Conservation (phyloP, 2,329 filamentous ascomycete genomes). For the Cytospora piceae region DNA sequence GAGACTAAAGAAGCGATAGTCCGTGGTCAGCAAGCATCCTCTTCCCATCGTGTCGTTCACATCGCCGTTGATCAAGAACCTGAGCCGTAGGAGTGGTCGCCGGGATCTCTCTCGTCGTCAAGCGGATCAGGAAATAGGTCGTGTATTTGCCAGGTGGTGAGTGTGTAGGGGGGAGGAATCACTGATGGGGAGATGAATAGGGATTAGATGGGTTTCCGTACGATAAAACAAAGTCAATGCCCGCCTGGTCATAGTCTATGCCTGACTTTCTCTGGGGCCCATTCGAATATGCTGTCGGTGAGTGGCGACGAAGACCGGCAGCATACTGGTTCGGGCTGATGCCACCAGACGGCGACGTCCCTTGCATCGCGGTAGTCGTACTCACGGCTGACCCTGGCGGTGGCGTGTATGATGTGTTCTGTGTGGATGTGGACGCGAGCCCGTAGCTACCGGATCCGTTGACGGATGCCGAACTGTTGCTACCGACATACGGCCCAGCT, state of each 20-base stretch:
- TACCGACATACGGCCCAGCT: constrained; percentile 37
- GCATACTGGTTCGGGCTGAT: constrained; percentile 33
- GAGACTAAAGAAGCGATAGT: constrained; percentile 61
- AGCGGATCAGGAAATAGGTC: constrained; percentile 10
- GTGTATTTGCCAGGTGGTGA: constrained; percentile 11
- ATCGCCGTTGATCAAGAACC: constrained; percentile 4
- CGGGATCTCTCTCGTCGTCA: constrained; percentile 8
- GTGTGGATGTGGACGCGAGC: constrained; percentile 45
- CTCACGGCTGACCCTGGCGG: constrained; percentile 39
- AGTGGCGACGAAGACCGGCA: constrained; percentile 40
- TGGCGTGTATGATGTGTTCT: constrained; percentile 52
- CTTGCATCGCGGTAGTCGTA: constrained; percentile 26
- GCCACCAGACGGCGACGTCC: constrained; percentile 23
- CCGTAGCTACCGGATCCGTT: constrained; percentile 60
- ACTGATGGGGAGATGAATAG: constrained; percentile 67
- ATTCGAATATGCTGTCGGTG: constrained; percentile 32
- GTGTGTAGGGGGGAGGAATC: constrained; percentile 34
- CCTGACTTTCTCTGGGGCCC: constrained; percentile 43
- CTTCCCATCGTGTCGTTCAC: constrained; percentile 8
- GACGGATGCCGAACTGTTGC: constrained; percentile 41
- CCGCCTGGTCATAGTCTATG: constrained; percentile 78
- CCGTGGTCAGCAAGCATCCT: constrained; percentile 22
- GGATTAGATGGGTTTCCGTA: constrained; percentile 69
- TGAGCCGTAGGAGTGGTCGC: constrained; percentile 17
- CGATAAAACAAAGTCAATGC: constrained; percentile 90